Conservation (phyloP, 495 filamentous ascomycete genomes). For the Lophium mytilinum region DNA sequence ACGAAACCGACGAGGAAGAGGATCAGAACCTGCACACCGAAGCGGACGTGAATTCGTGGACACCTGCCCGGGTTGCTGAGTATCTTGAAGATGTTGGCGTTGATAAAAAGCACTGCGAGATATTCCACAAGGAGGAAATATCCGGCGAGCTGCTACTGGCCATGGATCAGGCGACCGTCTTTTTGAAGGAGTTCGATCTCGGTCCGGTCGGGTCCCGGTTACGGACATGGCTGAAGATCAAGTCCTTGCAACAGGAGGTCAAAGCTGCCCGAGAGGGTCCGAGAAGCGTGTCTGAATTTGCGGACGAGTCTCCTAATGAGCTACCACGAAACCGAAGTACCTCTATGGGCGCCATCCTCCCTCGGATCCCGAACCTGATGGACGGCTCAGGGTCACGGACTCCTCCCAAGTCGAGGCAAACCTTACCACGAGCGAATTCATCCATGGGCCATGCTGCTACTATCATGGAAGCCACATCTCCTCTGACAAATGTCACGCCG, state of each 20-base stretch:
- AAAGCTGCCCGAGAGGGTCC: constrained; percentile 34
- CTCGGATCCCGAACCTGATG: constrained; percentile 51
- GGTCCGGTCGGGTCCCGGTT: constrained; percentile 80
- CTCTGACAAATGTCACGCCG: constrained; percentile 45
- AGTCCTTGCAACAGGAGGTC: constrained; percentile 77
- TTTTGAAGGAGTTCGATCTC: constrained; percentile 91
- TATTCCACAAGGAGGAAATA: constrained; percentile 95
- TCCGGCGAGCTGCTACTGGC: constrained; percentile 84
- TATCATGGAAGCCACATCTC: constrained; percentile 15
- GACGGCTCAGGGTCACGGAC: constrained; percentile 32
- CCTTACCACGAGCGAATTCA: constrained; percentile 15
- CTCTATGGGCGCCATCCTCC: constrained; percentile 45
- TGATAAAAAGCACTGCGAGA: constrained; percentile 76
- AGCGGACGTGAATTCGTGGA: constrained; percentile 51
- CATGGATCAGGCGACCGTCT: constrained; percentile 88
- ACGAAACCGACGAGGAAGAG: constrained; percentile 45
- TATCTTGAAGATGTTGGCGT: constrained; percentile 75
- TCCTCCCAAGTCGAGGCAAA: constrained; percentile 5
- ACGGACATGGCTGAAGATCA: constrained; percentile 94
- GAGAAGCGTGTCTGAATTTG: constrained; percentile 31
- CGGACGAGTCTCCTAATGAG: constrained; percentile 28
- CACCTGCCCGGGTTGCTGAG: constrained; percentile 67
- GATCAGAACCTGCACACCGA: constrained; percentile 36
- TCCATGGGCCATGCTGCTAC: constrained; percentile 26
- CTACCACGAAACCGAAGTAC: constrained; percentile 32